Percentiles rank a stretch among this genome's conserved stretches.
Conservation (phyloP, 305 asterid species). For the Solanum hybrid region DNA sequence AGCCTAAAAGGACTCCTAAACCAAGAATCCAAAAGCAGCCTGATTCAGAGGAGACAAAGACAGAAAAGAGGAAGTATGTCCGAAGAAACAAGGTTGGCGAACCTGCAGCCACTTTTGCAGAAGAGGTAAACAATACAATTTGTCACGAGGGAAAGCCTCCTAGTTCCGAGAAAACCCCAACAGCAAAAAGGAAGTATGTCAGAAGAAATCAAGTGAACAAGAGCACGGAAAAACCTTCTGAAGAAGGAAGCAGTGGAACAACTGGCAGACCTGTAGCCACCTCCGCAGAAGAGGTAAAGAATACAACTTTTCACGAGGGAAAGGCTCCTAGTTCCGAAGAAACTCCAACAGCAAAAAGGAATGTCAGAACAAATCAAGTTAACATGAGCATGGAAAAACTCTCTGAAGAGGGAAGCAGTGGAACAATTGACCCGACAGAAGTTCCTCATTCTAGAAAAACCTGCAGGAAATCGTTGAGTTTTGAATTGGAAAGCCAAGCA, state of each 20-base stretch:
- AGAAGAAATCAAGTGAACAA: neutral
- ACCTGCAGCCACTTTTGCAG: constrained; percentile 18
- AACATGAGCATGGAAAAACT: neutral
- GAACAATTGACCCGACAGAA: constrained; percentile 7
- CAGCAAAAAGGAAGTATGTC: neutral
- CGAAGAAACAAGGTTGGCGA: constrained; percentile 27
- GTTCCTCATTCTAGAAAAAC: constrained; percentile 38
- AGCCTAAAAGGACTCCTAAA: constrained; percentile 42
- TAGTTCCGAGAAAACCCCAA: constrained; percentile 2
- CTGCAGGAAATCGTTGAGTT: constrained; percentile 43
- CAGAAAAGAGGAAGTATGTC: constrained; percentile 49
- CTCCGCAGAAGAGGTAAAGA: constrained; percentile 18
- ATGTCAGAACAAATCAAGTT: neutral
- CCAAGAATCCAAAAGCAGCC: constrained; percentile 31
- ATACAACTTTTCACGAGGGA: constrained; percentile 16
- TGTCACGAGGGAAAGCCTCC: constrained; percentile 18
- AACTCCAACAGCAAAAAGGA: neutral
- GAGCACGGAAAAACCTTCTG: neutral
- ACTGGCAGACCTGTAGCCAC: constrained; percentile 19
- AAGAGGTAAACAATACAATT: constrained; percentile 23
- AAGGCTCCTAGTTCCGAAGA: constrained; percentile 18
- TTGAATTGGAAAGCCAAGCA: constrained; percentile 31
- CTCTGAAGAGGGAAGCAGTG: neutral
- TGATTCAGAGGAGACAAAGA: constrained; percentile 25
- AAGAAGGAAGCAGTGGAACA: constrained; percentile 5